Conservation (phyloP, 176 grass and related monocot genomes). For the Carex scoparia region DNA sequence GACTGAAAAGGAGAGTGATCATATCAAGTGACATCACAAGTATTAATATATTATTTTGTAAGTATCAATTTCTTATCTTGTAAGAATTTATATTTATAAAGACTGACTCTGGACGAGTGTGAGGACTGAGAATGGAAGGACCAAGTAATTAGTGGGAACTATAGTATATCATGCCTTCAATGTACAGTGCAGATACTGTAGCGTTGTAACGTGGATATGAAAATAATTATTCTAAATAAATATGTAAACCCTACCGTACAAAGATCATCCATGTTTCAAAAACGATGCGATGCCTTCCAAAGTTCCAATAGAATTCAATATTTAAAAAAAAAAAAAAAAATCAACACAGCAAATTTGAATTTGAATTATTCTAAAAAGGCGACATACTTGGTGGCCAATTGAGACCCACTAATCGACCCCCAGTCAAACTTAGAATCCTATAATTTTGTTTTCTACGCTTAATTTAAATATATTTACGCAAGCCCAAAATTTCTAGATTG, state of each 20-base stretch:
- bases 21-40: too few relatives aligned
- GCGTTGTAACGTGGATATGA: too few relatives aligned
- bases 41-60: too few relatives aligned
- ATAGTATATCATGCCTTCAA: too few relatives aligned
- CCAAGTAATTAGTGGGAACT: too few relatives aligned
- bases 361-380: constrained; percentile 7
- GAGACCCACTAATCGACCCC: not conserved
- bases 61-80: too few relatives aligned
- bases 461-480: not conserved
- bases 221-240: not conserved
- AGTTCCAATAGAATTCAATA: not conserved
- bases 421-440: not conserved
- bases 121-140: too few relatives aligned
- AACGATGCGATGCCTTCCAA: not conserved
- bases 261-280: not conserved
- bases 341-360: not conserved
- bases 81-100: too few relatives aligned
- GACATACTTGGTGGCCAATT: not conserved
- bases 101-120: too few relatives aligned
- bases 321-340: not conserved
- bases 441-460: not conserved
- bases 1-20: too few relatives aligned
- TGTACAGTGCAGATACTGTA: too few relatives aligned
- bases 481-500: not conserved
- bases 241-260: not conserved